Conservation (phyloP, 1,139 yeast genomes). For the Geotrichum restrictum region DNA sequence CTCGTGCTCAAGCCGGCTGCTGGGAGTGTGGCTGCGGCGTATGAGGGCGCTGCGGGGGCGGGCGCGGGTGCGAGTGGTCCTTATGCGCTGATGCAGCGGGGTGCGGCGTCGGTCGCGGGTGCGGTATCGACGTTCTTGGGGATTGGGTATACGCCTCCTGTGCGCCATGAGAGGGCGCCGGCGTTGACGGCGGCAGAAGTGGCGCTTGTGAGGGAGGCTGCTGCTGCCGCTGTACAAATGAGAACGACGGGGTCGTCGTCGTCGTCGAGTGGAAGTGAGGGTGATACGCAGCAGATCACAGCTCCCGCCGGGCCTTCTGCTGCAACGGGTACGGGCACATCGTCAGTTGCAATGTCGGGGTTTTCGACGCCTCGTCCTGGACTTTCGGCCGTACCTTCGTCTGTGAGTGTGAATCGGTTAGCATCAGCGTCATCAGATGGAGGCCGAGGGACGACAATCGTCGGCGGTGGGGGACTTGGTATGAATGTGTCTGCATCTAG, state of each 20-base stretch:
- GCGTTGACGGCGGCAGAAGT: neutral
- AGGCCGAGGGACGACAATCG: slow-evolving; percentile 1
- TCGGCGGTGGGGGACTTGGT: slow-evolving; percentile 1
- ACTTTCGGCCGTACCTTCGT: slow-evolving; percentile 3
- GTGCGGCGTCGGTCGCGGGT: slow-evolving; percentile 26
- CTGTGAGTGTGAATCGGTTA: slow-evolving; percentile 1
- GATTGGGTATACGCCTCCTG: slow-evolving; percentile 29
- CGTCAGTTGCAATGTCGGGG: slow-evolving; percentile 9
- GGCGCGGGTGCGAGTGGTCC: slow-evolving; percentile 7
- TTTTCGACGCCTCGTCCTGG: slow-evolving; percentile 3
- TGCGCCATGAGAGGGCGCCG: neutral
- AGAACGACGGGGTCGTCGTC: neutral
- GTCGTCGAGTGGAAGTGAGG: no score
- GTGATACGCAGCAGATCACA: no score
- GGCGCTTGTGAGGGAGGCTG: neutral
- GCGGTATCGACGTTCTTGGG: slow-evolving; percentile 35
- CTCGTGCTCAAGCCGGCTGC: slow-evolving; percentile 55
- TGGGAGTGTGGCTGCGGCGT: slow-evolving; percentile 34
- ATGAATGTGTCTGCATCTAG: slow-evolving; percentile 10
- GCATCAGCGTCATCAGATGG: neutral
- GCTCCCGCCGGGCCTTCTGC: no score
- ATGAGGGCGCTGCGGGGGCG: slow-evolving; percentile 18
- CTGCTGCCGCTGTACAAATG: slow-evolving; percentile 2
- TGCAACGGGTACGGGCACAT: neutral
- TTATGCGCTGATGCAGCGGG: slow-evolving; percentile 25